phyloP scores from a whole-genome alignment of 495 filamentous ascomycete species.

The Parathielavia hyrcaniae region DNA sequence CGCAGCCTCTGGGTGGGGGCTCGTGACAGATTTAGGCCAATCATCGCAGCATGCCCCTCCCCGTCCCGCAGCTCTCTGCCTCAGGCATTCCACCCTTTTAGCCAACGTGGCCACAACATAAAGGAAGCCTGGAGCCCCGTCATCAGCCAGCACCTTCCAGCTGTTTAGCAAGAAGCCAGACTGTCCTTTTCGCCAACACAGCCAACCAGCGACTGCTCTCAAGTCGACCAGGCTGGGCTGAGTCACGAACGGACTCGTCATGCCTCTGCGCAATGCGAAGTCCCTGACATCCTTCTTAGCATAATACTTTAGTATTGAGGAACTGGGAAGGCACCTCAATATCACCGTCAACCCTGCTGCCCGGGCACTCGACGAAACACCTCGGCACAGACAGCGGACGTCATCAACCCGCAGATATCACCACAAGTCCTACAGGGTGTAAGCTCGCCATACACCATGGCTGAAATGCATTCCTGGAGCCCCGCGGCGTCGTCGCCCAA shows the following conservation, averaged over 20 bases:
- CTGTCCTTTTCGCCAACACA: conserved; percentile 30
- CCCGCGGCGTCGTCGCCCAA: conserved; percentile 37
- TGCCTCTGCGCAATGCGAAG: conserved; percentile 25
- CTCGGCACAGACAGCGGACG: neutral
- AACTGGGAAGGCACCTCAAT: conserved; percentile 42
- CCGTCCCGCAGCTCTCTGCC: conserved; percentile 17
- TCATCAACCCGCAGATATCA: conserved; percentile 17
- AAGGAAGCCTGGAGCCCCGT: conserved; percentile 28
- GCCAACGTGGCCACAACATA: conserved; percentile 35
- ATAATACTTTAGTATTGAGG: conserved; percentile 37
- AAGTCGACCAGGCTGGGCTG: conserved; percentile 7
- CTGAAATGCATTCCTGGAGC: conserved; percentile 39
- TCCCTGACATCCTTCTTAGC: conserved; percentile 22
- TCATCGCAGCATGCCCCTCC: conserved; percentile 15
- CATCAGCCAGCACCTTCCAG: conserved; percentile 15
- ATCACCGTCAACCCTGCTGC: conserved; percentile 19
- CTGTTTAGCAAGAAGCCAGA: conserved; percentile 20
- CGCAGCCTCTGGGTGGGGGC: conserved; percentile 13
- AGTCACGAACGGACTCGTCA: conserved; percentile 29
- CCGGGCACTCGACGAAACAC: neutral
- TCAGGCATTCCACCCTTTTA: conserved; percentile 27
- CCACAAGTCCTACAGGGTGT: conserved; percentile 31
- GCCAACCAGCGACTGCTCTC: conserved; percentile 20
- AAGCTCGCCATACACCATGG: conserved; percentile 12
- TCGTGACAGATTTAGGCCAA: conserved; percentile 23